Evolutionary conservation across 805 yeast genomes (phyloP).

Genomic region (Hagleromyces aurorensis): DNA sequence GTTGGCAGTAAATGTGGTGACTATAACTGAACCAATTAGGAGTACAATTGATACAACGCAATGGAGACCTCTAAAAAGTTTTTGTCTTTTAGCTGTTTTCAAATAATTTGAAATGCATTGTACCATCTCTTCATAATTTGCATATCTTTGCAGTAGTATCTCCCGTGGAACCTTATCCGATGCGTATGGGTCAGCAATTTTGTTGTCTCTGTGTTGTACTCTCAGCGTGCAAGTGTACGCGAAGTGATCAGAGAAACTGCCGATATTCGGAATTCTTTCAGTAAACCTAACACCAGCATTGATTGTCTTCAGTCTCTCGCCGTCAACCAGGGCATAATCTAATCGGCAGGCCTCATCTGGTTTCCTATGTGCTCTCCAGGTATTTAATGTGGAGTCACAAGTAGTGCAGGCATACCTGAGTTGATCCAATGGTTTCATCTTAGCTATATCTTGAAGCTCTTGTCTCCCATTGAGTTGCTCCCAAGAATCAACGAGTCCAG

Average conservation of each 20-base stretch:
- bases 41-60: conserved; percentile 48
- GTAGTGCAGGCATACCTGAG: conserved; percentile 73
- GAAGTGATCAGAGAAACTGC: conserved; percentile 90
- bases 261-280: conserved; percentile 54
- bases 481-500: conserved; percentile 79
- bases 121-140: conserved; percentile 43
- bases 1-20: conserved; percentile 50
- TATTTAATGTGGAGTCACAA: conserved; percentile 79
- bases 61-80: conserved; percentile 56
- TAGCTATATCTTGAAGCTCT: conserved; percentile 35
- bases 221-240: conserved; percentile 52
- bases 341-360: conserved; percentile 74
- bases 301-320: conserved; percentile 41
- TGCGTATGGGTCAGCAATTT: conserved; percentile 3
- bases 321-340: conserved; percentile 81
- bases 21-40: conserved; percentile 46
- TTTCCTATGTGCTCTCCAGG: conserved; percentile 59
- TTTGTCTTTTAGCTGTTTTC: conserved; percentile 51
- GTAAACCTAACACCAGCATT: conserved; percentile 70
- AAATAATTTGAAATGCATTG: conserved; percentile 40
- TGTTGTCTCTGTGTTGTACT: conserved; percentile 16
- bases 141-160: conserved; percentile 11
- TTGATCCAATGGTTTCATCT: conserved; percentile 51
- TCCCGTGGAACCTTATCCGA: conserved; percentile 7
- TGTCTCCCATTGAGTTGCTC: conserved; percentile 49